Evolutionary conservation across 2,329 filamentous ascomycete species (phyloP).

Genomic region (Botryotinia narcissicola): DNA sequence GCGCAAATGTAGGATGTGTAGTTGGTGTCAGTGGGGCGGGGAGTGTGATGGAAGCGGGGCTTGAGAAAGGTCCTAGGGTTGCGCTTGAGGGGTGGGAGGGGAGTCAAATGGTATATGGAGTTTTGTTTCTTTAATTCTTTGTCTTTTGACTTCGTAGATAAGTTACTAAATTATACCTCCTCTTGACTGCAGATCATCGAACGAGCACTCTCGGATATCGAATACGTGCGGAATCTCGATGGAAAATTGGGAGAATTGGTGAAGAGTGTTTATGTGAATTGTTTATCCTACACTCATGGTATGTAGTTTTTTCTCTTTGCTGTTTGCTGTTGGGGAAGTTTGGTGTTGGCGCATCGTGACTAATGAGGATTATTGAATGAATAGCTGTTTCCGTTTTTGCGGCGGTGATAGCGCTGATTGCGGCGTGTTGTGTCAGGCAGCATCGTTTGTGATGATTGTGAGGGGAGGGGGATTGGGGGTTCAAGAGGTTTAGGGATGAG

Average conservation of each 20-base stretch:
- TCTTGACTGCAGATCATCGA: conserved; percentile 23
- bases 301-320: not conserved
- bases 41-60: conserved; percentile 25
- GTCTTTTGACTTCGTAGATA: not conserved
- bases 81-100: conserved; percentile 22
- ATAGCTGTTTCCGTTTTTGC: not conserved
- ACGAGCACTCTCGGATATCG: conserved; percentile 25
- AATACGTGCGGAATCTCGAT: conserved; percentile 24
- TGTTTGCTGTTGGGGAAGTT: not conserved
- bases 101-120: conserved; percentile 5
- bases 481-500: not conserved
- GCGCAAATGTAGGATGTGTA: conserved; percentile 32
- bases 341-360: not conserved
- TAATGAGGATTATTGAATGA: not conserved
- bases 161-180: not conserved
- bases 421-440: not conserved
- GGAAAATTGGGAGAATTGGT: conserved; percentile 24
- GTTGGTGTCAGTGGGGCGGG: conserved; percentile 28
- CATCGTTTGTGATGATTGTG: not conserved
- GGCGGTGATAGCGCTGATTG: not conserved
- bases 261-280: conserved; percentile 27
- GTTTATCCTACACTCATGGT: conserved; percentile 31
- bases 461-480: not conserved
- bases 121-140: not conserved
- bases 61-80: conserved; percentile 25